Evolutionary conservation across 805 yeast species (phyloP).

Genomic region (Sugiyamaella chiloensis): DNA sequence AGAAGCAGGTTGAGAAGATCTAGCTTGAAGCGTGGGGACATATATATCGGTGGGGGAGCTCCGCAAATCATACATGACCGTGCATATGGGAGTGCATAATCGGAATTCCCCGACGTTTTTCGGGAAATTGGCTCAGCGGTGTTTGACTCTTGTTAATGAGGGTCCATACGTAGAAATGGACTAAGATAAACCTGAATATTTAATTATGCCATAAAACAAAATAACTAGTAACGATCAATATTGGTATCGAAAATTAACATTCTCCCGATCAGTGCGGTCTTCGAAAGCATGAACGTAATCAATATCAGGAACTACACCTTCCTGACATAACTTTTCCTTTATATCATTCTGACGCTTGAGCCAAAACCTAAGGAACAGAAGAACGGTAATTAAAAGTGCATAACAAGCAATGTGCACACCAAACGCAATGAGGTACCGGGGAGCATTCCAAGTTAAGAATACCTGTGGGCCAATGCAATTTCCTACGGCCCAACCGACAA

Average conservation of each 20-base stretch:
- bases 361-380: slow-evolving; percentile 29
- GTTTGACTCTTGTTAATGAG: too few relatives aligned
- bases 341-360: slow-evolving; percentile 41
- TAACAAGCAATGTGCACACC: slow-evolving; percentile 44
- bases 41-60: too few relatives aligned
- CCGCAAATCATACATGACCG: background rate
- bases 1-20: too few relatives aligned
- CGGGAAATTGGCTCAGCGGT: too few relatives aligned
- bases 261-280: slow-evolving; percentile 46
- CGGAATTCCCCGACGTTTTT: too few relatives aligned
- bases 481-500: slow-evolving; percentile 66
- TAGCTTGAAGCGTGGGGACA: too few relatives aligned
- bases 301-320: background rate
- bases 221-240: too few relatives aligned
- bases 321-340: background rate
- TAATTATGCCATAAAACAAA: too few relatives aligned
- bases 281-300: background rate
- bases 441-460: slow-evolving; percentile 56
- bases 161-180: too few relatives aligned
- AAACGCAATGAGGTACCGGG: slow-evolving; percentile 53
- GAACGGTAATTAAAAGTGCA: slow-evolving; percentile 41
- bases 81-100: too few relatives aligned
- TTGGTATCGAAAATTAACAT: slow-evolving; percentile 48
- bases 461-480: slow-evolving; percentile 72
- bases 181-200: too few relatives aligned